Conservation (phyloP, 768 basidiomycete genomes). For the Lentinus tigrinus region DNA sequence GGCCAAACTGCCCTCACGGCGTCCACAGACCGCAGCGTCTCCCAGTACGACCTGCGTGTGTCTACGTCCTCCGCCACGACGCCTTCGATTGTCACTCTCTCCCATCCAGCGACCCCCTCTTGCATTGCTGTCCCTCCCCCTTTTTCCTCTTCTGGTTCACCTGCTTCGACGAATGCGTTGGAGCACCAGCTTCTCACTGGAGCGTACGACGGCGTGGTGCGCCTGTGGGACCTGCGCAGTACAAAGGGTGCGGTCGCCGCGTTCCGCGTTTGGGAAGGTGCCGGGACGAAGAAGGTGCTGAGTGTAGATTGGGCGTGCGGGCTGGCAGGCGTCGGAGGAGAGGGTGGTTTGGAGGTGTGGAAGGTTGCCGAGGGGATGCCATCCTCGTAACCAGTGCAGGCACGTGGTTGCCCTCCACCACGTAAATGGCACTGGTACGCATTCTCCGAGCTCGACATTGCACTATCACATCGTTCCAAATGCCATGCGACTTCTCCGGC, state of each 20-base stretch:
- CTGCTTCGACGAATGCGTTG: not conserved
- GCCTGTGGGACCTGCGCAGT: constrained; percentile 79
- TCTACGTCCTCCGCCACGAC: constrained; percentile 32
- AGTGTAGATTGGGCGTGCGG: constrained; percentile 26
- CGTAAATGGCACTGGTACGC: too few species aligned
- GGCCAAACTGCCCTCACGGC: constrained; percentile 53
- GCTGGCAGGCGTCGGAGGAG: constrained; percentile 25
- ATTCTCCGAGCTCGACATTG: too few species aligned
- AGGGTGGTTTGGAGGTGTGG: constrained; percentile 31
- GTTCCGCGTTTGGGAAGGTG: constrained; percentile 57
- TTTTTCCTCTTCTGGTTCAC: not conserved
- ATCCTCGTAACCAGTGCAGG: not conserved
- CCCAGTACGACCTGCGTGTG: constrained; percentile 65
- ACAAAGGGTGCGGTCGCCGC: constrained; percentile 60
- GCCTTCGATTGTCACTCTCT: constrained; percentile 42
- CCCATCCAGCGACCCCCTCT: constrained; percentile 68
- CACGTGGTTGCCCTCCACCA: not conserved
- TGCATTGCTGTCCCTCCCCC: constrained; percentile 41
- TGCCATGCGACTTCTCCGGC: too few species aligned
- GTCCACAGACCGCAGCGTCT: constrained; percentile 74
- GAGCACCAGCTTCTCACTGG: constrained; percentile 65
- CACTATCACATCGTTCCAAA: too few species aligned
- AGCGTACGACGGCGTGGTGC: constrained; percentile 73
- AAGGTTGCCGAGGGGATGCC: constrained; percentile 23
- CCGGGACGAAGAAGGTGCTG: constrained; percentile 13